Evolutionary conservation across 2,329 filamentous ascomycete genomes (phyloP).

Genomic region (Ampelomyces quisqualis): DNA sequence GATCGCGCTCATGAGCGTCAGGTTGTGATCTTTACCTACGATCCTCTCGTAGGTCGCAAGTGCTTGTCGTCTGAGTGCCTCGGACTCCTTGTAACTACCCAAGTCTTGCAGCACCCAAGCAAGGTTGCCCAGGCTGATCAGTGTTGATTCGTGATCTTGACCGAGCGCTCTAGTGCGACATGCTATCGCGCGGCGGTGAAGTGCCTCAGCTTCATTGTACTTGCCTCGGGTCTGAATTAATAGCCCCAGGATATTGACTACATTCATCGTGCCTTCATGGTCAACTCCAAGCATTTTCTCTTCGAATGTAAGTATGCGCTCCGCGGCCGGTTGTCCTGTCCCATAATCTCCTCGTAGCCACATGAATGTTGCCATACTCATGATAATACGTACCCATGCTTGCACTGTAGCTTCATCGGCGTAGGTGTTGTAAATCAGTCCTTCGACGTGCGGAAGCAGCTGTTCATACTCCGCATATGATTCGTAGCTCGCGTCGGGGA

Average conservation of each 20-base stretch:
- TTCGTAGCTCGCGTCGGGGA: slow-evolving; percentile 11
- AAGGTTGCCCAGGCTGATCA: neutral
- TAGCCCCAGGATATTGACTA: no score
- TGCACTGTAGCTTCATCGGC: slow-evolving; percentile 4
- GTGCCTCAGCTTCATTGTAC: no score
- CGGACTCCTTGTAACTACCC: neutral
- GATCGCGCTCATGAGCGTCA: neutral
- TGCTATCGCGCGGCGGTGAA: slow-evolving; percentile 11
- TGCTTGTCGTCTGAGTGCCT: neutral
- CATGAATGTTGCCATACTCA: no score
- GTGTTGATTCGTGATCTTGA: neutral
- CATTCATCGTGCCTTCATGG: no score
- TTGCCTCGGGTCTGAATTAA: no score
- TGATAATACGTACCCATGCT: slow-evolving; percentile 14
- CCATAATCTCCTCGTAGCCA: no score
- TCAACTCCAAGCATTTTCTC: no score
- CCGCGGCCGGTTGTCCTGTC: no score
- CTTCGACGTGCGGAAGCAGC: slow-evolving; percentile 17
- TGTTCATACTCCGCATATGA: slow-evolving; percentile 16
- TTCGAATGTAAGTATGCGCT: no score
- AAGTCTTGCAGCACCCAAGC: neutral
- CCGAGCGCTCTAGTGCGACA: slow-evolving; percentile 1
- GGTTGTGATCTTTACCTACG: neutral
- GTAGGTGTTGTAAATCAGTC: slow-evolving; percentile 7
- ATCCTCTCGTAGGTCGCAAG: neutral